These are phyloP conservation scores for Pythium aristosporum DNA, from an alignment of 352 stramenopile species.

Conservation along the genomic window DNA sequence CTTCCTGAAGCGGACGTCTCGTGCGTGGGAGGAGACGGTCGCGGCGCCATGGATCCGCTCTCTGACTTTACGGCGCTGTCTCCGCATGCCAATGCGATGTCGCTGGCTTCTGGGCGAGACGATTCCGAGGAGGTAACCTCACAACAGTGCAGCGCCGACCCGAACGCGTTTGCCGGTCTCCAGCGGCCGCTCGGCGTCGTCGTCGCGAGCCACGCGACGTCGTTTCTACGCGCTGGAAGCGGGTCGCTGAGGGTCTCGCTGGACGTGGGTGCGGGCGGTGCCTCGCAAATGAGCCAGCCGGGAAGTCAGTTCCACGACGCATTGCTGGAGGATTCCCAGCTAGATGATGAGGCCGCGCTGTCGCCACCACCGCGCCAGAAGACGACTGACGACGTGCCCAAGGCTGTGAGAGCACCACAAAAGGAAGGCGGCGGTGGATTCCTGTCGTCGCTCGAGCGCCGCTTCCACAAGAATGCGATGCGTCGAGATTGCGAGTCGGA, in stretches of 20 bases:
- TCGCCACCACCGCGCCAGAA: not conserved
- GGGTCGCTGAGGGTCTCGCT: conserved; percentile 34
- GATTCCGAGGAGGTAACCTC: conserved; percentile 41
- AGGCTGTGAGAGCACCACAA: not conserved
- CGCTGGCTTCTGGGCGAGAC: not conserved
- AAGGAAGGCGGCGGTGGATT: conserved; percentile 7
- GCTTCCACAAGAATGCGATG: not conserved
- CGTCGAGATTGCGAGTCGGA: not conserved
- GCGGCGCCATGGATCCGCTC: conserved; percentile 27
- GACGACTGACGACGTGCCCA: not conserved
- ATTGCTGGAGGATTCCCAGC: conserved; percentile 56
- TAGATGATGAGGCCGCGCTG: conserved; percentile 25
- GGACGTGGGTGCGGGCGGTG: conserved; percentile 16
- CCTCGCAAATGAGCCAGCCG: conserved; percentile 18
- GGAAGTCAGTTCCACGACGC: conserved; percentile 42
- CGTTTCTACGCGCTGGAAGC: not conserved
- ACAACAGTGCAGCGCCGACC: conserved; percentile 65
- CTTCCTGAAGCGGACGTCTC: not conserved
- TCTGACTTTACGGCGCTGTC: conserved; percentile 36
- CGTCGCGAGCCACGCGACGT: not conserved
- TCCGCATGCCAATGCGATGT: conserved; percentile 14
- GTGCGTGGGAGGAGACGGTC: not conserved
- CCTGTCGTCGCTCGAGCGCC: conserved; percentile 13
- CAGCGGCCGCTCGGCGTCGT: conserved; percentile 23
- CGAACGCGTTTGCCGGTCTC: conserved; percentile 51